phyloP scores from a whole-genome alignment of 768 basidiomycete genomes.

The Leccinum ochraceum region DNA sequence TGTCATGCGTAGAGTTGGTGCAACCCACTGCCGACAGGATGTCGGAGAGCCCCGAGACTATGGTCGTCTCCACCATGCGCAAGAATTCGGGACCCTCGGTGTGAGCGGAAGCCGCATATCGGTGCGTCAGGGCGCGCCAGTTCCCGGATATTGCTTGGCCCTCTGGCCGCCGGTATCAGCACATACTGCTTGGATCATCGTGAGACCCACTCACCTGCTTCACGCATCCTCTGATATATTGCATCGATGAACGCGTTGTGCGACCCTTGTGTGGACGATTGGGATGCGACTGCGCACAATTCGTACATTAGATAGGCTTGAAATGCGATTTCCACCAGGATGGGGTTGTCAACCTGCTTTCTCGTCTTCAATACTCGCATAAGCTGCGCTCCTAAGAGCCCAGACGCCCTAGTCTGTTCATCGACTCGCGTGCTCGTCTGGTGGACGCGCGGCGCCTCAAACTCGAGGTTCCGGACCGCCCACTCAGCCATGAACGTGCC shows the following conservation, averaged over 20 bases:
- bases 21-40: constrained; percentile 30
- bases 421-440: constrained; percentile 2
- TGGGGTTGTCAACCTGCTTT: constrained; percentile 27
- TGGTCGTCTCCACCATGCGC: constrained; percentile 1
- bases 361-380: constrained; percentile 19
- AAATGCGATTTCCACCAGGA: constrained; percentile 35
- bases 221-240: constrained; percentile 36
- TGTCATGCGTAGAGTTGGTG: constrained; percentile 13
- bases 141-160: constrained; percentile 43
- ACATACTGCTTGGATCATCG: not conserved
- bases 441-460: constrained; percentile 14
- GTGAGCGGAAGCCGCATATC: constrained; percentile 13
- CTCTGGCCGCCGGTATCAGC: constrained; percentile 29
- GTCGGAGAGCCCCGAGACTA: constrained; percentile 25
- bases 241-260: constrained; percentile 15
- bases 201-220: constrained; percentile 30
- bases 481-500: constrained; percentile 46
- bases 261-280: constrained; percentile 22
- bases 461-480: constrained; percentile 39
- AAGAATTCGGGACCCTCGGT: constrained; percentile 16
- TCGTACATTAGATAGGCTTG: constrained; percentile 27
- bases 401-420: constrained; percentile 12
- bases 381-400: constrained; percentile 17
- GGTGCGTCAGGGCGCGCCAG: constrained; percentile 43
- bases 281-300: constrained; percentile 17